Evolutionary conservation across 2,329 filamentous ascomycete genomes (phyloP), one percentile per base, ranked within the genome.

Genomic region (Talaromyces albobiverticillius): DNA sequence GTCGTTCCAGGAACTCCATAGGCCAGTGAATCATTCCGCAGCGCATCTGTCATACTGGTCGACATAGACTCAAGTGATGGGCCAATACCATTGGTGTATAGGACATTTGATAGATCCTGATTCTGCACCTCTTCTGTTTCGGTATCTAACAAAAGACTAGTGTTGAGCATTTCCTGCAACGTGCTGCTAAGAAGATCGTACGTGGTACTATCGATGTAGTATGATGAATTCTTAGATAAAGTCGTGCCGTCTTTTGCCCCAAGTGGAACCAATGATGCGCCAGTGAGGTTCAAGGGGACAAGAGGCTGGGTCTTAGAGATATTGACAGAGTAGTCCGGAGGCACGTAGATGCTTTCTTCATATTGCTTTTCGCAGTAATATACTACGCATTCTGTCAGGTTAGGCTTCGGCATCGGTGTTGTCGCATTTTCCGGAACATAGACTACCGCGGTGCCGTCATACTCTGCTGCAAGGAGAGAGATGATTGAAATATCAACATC

Each of bases 321-420:
- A 11, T 25, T 36, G 4, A 25, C 8, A 13, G 3, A 34, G 10
- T 14, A 48, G 46, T 26, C 38, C 8, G 6, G 14, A n/a, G 31
- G 46, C 11, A 16, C 14, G 40, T 32, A 13, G 43, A 34, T 16
- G 20, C 2, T 23, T 32, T 29, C 9, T 14, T 16, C 29, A n/a
- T 47, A 47, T 49, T 31, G 31, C 23, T 34, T 50, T 41, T 59
- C 56, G 43, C 56, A 58, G 13, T 34, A 46, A 32, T 58, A 59
- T 4, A 59, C 22, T 6, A 40, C 25, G 38, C 56, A 59, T 46
- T 54, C 47, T 9, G 53, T 56, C n/a, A 59, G 11, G 3, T 22
- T n/a, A 18, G 53, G 57, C 36, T 47, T 59, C 16, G 18, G 25
- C 20, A 25, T 16, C 14, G 31, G 20, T 13, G 34, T 41, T 26